Evolutionary conservation across 116 monocot genomes (phyloP).

Genomic region (Dioscorea cayenensis): DNA sequence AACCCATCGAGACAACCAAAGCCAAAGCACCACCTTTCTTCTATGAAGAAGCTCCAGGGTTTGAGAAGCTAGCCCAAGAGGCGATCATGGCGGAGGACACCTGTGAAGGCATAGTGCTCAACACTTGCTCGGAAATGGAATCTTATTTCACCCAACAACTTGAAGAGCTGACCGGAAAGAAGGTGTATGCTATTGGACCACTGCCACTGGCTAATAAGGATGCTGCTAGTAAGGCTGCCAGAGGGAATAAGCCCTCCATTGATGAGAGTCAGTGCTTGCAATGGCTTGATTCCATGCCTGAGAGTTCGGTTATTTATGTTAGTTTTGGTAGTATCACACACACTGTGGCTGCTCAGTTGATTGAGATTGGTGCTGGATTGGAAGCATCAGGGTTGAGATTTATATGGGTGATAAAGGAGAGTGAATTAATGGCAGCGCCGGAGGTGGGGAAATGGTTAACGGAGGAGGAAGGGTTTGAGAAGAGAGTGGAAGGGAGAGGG

Average conservation of each 20-base stretch:
- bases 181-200: constrained; percentile 33
- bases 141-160: constrained; percentile 5
- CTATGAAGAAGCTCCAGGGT: background rate
- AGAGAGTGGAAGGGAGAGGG: constrained; percentile 9
- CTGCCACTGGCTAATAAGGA: constrained; percentile 20
- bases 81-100: constrained; percentile 8
- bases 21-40: constrained; percentile 3
- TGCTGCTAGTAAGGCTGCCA: background rate
- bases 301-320: constrained; percentile 22
- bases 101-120: constrained; percentile 18
- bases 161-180: constrained; percentile 12
- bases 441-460: constrained; percentile 3
- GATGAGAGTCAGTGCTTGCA: constrained; percentile 6
- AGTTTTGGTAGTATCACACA: constrained; percentile 31
- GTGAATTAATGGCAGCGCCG: background rate
- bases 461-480: constrained; percentile 10
- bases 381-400: constrained; percentile 13
- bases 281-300: constrained; percentile 20
- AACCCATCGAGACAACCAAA: constrained; percentile 15
- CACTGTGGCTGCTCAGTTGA: constrained; percentile 1
- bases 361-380: constrained; percentile 18
- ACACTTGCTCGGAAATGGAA: constrained; percentile 30
- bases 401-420: constrained; percentile 18
- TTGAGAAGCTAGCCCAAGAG: constrained; percentile 5
- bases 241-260: constrained; percentile 19